A percentile compares a stretch with the other conserved stretches of the same genome.
These are phyloP conservation scores for Macaranga tanarius DNA, from an alignment of 441 rosid species.

Conservation along the genomic window DNA sequence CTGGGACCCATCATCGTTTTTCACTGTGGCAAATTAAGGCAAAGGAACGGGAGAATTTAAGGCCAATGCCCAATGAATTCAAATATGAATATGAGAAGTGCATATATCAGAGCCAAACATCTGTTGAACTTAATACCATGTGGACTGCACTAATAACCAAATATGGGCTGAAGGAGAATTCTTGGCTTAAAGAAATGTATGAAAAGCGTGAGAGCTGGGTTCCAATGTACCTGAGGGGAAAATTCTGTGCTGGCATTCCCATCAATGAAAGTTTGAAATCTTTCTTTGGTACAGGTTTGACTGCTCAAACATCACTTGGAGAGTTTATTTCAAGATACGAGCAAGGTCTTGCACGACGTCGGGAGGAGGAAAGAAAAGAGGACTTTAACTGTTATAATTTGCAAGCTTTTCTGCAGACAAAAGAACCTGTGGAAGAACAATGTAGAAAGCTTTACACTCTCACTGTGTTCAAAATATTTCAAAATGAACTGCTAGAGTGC, in stretches of 20 bases:
- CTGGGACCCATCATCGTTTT: constrained; percentile 70
- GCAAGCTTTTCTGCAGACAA: constrained; percentile 64
- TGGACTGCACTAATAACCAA: constrained; percentile 67
- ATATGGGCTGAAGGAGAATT: constrained; percentile 57
- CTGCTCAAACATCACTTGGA: constrained; percentile 48
- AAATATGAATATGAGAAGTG: constrained; percentile 71
- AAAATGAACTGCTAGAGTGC: constrained; percentile 65
- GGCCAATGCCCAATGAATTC: constrained; percentile 56
- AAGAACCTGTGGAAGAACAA: constrained; percentile 78
- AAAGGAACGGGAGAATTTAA: constrained; percentile 58
- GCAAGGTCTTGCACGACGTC: constrained; percentile 62
- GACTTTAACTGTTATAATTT: constrained; percentile 65
- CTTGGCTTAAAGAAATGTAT: constrained; percentile 70
- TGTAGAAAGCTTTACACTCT: constrained; percentile 72
- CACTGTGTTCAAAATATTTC: constrained; percentile 63
- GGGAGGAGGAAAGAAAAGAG: constrained; percentile 80
- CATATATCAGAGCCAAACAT: constrained; percentile 65
- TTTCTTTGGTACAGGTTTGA: constrained; percentile 54
- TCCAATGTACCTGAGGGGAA: constrained; percentile 61
- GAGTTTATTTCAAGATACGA: constrained; percentile 67
- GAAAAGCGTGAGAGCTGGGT: constrained; percentile 79
- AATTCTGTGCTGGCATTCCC: constrained; percentile 82
- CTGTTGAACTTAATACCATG: constrained; percentile 53
- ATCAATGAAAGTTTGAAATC: constrained; percentile 50
- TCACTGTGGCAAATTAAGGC: constrained; percentile 70